Conservation (phyloP, 2,329 filamentous ascomycete species). For the Claviceps purpurea region DNA sequence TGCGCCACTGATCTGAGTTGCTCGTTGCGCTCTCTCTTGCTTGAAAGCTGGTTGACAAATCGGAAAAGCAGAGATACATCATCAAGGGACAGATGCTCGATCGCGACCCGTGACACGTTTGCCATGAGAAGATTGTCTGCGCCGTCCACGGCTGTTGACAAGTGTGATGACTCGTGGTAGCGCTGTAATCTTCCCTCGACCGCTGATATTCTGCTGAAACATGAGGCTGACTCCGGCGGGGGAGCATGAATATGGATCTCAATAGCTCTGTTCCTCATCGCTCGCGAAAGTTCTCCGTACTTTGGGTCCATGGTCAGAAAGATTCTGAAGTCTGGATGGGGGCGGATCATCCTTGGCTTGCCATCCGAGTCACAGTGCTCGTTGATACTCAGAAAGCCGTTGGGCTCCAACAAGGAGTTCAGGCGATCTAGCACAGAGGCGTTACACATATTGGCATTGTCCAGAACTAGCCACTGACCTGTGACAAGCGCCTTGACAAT, state of each 20-base stretch:
- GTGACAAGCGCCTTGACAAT: constrained; percentile 76
- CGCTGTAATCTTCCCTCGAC: constrained; percentile 38
- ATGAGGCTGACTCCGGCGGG: constrained; percentile 18
- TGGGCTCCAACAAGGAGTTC: constrained; percentile 86
- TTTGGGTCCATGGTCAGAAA: constrained; percentile 89
- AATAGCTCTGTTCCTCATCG: constrained; percentile 89
- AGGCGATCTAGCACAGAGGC: constrained; percentile 87
- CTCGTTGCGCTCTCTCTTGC: neutral
- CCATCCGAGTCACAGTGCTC: constrained; percentile 80
- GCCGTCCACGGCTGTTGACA: constrained; percentile 15
- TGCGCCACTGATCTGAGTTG: constrained; percentile 9
- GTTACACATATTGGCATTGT: constrained; percentile 95
- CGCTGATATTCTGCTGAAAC: constrained; percentile 27
- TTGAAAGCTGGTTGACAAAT: constrained; percentile 15
- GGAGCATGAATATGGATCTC: constrained; percentile 63
- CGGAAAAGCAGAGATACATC: constrained; percentile 29
- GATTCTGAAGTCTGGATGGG: constrained; percentile 78
- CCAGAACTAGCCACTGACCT: constrained; percentile 85
- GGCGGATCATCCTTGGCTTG: constrained; percentile 62
- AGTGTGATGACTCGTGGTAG: constrained; percentile 27
- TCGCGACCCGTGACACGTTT: constrained; percentile 19
- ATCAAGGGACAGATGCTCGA: constrained; percentile 34
- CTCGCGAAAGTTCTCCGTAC: constrained; percentile 85
- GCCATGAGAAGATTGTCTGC: constrained; percentile 12
- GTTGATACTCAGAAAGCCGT: constrained; percentile 79